Conservation (phyloP, 2,329 filamentous ascomycete genomes). For the Alternaria tenuissima region DNA sequence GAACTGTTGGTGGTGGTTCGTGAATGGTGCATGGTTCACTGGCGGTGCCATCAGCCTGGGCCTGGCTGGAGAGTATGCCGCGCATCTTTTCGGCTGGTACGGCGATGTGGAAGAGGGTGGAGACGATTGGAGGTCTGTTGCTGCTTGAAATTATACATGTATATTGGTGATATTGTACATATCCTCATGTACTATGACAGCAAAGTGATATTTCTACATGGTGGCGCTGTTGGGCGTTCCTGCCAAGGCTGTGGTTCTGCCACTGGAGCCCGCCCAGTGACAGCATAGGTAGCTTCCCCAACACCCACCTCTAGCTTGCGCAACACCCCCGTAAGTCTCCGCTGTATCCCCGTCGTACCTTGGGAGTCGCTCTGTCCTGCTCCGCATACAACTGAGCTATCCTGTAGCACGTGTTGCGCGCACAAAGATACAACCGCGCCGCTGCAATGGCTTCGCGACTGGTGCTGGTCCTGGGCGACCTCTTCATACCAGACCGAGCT, state of each 20-base stretch:
- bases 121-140: not conserved
- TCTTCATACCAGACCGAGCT: constrained; percentile 55
- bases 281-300: constrained; percentile 28
- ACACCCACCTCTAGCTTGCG: constrained; percentile 17
- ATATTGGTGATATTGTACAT: not conserved
- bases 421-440: not conserved
- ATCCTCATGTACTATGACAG: not conserved
- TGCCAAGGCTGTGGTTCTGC: constrained; percentile 28
- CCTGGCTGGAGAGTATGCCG: constrained; percentile 62
- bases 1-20: constrained; percentile 72
- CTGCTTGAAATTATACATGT: not conserved
- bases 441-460: constrained; percentile 52
- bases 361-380: not conserved
- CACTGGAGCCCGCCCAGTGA: constrained; percentile 21
- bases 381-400: not conserved
- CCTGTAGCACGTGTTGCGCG: not conserved
- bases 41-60: constrained; percentile 67
- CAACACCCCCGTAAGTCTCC: constrained; percentile 14
- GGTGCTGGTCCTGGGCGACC: constrained; percentile 53
- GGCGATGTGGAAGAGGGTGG: constrained; percentile 18
- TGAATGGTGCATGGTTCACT: constrained; percentile 68
- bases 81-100: constrained; percentile 37
- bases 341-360: not conserved
- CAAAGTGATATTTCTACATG: no score
- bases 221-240: constrained; percentile 6